Conservation (phyloP, 73 alveolate genomes). For the Durusdinium trenchii region DNA sequence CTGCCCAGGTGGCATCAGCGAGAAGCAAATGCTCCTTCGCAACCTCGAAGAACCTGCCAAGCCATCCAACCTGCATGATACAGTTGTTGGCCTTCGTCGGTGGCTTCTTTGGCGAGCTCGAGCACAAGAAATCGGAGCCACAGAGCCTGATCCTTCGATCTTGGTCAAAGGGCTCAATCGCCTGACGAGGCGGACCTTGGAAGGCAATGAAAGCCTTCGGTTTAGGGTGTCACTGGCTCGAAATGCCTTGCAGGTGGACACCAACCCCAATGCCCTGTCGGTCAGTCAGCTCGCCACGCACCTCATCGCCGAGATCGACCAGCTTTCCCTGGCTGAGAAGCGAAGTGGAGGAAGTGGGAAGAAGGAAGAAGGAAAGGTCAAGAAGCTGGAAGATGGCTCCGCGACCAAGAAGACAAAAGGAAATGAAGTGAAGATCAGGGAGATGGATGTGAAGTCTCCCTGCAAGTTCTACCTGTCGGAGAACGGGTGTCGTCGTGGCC, state of each 20-base stretch:
- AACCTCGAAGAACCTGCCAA: neutral
- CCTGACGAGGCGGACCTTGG: neutral
- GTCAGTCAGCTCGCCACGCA: neutral
- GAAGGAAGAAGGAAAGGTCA: neutral
- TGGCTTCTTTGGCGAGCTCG: neutral
- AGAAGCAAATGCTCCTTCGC: neutral
- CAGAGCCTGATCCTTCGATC: neutral
- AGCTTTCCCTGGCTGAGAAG: neutral
- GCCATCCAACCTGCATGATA: neutral
- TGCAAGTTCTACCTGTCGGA: neutral
- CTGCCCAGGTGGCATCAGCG: neutral
- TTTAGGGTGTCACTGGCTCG: neutral
- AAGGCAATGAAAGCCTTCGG: neutral
- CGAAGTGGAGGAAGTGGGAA: too few relatives aligned
- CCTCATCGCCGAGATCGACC: neutral
- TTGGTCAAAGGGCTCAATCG: neutral
- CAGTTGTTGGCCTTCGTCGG: neutral
- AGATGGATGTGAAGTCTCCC: neutral
- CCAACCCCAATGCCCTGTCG: neutral
- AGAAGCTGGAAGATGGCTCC: neutral
- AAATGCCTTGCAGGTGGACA: neutral
- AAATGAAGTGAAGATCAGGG: too few relatives aligned
- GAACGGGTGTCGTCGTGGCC: neutral
- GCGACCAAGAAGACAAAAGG: neutral
- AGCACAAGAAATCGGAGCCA: neutral